Evolutionary conservation across 371 early-diverging fungal genomes (phyloP), one percentile per base, ranked within the genome.

Genomic region (Dichotomocladium elegans): DNA sequence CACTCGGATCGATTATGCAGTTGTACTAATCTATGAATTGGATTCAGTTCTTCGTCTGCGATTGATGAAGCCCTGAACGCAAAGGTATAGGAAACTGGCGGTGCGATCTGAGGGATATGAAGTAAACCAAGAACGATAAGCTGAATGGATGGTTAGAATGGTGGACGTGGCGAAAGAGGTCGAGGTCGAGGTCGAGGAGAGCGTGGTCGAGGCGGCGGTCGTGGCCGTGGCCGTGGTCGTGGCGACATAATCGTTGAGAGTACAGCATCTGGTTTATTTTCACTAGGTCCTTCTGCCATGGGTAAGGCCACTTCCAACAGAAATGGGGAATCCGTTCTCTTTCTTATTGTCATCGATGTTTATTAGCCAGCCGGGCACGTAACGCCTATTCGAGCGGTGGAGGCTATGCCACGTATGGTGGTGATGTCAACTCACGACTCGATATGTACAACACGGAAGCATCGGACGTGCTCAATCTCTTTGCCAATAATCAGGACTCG

Each of bases 241-340:
- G 60, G 66, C 1, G 51, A 62, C 14, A 54, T 63, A 19, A 51
- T 63, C 2, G 72, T 68, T 27, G 63, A 68, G 35, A 53, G 65
- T 14, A 77, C 76, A 7, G 87, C 87, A 10, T 83, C 85, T 4
- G 87, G 87, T 58, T 79, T 85, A 29, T 86, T 86, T 55, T 82
- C 87, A 8, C 64, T 86, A 2, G 87, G 87, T 42, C 87, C 87
- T 8, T 79, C 87, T 3, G 70, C 70, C 10, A 57, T 57, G 55
- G 40, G 58, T 63, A 63, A 42, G 61, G n/a, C n/a, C n/a, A n/a
- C n/a, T 52, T 6, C n/a, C 9, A 37, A n/a, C 3, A 37, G 1
- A 15, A 37, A 1, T 37, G 2, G 19, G 3, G 3, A 10, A 2
- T 17, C 5, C 5, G 15, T 9, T 28, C 34, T n/a, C 8, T 45